phyloP scores from a whole-genome alignment of 2,329 filamentous ascomycete species.

The Aspergillus persii region DNA sequence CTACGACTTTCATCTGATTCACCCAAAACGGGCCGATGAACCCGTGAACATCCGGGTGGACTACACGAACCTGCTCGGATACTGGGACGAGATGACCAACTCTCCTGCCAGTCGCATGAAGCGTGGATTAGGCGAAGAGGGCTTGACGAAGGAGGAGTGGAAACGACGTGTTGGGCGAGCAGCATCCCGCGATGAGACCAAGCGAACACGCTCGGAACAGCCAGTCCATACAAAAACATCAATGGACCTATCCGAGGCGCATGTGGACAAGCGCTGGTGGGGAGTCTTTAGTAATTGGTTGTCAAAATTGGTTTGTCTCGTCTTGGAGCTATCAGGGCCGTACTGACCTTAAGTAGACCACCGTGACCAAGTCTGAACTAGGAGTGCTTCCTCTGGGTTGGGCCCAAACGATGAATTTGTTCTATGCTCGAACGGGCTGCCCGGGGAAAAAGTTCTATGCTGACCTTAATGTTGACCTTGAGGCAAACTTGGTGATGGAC shows the following conservation, averaged over 20 bases:
- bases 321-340: no score
- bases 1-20: conserved; percentile 18
- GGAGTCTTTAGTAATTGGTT: conserved; percentile 12
- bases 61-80: conserved; percentile 18
- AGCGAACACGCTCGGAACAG: no score
- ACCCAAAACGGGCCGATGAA: conserved; percentile 12
- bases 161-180: not conserved
- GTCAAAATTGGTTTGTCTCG: conserved; percentile 1
- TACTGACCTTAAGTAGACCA: not conserved
- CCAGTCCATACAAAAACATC: no score
- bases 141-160: not conserved
- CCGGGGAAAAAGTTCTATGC: conserved; percentile 9
- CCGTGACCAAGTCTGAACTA: conserved; percentile 7
- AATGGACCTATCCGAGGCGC: no score
- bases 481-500: conserved; percentile 20
- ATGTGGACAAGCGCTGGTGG: conserved; percentile 6
- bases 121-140: conserved; percentile 2
- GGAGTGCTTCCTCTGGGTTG: conserved; percentile 6
- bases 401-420: conserved; percentile 5
- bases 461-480: conserved; percentile 13
- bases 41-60: conserved; percentile 19
- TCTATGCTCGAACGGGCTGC: conserved; percentile 8
- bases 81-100: conserved; percentile 19
- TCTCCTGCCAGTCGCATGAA: conserved; percentile 7
- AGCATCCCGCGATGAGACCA: not conserved